phyloP scores from a whole-genome alignment of 1,284 basidiomycete genomes.

The Coniferiporia sulphurascens region DNA sequence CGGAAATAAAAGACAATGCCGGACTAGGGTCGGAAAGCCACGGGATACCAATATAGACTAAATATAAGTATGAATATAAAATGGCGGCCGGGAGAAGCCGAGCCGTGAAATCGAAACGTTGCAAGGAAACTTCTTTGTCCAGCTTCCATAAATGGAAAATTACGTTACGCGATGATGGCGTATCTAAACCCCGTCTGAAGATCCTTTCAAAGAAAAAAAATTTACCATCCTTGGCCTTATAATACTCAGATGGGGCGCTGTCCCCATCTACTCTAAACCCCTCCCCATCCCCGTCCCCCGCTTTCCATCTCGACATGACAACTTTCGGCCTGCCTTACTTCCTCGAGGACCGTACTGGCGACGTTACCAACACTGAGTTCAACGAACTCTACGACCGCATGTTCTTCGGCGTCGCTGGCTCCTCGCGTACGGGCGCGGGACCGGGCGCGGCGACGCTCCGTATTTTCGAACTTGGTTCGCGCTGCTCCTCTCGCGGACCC shows the following conservation, averaged over 20 bases:
- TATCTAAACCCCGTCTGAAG: too few relatives aligned
- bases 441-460: conserved; percentile 23
- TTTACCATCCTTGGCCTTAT: too few relatives aligned
- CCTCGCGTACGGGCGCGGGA: conserved; percentile 34
- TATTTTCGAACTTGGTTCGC: conserved; percentile 59
- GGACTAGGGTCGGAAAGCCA: too few relatives aligned
- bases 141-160: too few relatives aligned
- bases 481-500: conserved; percentile 43
- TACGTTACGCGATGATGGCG: too few relatives aligned
- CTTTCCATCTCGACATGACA: conserved; percentile 21
- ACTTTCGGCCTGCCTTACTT: conserved; percentile 44
- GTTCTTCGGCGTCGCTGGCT: conserved; percentile 50
- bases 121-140: too few relatives aligned
- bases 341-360: conserved; percentile 67
- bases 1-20: too few relatives aligned
- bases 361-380: conserved; percentile 51
- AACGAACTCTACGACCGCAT: conserved; percentile 71
- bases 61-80: too few relatives aligned
- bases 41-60: too few relatives aligned
- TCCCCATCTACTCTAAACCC: background rate
- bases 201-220: too few relatives aligned
- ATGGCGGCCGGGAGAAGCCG: too few relatives aligned
- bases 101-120: too few relatives aligned
- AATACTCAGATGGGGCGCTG: background rate
- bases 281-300: background rate